Percentiles rank a stretch among this genome's conserved stretches.
Conservation (phyloP, 2,329 filamentous ascomycete species). For the Aureobasidium sp. region DNA sequence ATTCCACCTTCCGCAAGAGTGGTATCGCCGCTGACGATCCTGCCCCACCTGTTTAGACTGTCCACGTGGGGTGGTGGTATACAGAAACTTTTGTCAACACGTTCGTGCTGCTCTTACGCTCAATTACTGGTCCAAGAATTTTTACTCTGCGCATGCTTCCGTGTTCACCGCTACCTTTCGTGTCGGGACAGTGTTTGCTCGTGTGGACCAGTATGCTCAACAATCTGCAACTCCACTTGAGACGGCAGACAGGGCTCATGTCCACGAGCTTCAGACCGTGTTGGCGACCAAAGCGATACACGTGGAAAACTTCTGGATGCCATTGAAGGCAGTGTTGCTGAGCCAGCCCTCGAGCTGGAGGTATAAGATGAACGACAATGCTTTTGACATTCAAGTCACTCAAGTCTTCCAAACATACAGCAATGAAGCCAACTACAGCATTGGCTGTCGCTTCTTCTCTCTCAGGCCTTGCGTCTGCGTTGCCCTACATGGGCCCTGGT, state of each 20-base stretch:
- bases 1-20: not conserved
- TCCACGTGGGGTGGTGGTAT: not conserved
- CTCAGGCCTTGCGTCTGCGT: not conserved
- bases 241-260: not conserved
- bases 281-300: not conserved
- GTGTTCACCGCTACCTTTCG: not conserved
- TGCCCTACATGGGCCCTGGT: not conserved
- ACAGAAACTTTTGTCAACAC: not conserved
- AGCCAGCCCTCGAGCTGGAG: no score
- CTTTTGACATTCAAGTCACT: not conserved
- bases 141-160: not conserved
- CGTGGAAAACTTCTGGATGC: not conserved
- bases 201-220: not conserved
- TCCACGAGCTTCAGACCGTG: not conserved
- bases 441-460: not conserved
- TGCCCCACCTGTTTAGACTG: not conserved
- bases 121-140: not conserved
- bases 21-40: not conserved
- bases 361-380: not conserved
- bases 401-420: not conserved
- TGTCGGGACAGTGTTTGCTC: not conserved
- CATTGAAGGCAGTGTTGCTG: not conserved
- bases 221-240: not conserved
- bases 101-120: not conserved
- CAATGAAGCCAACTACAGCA: constrained; percentile 5